These are phyloP conservation scores for Podospora bellae-mahoneyi DNA, from an alignment of 495 filamentous ascomycete genomes.

Conservation along the genomic window DNA sequence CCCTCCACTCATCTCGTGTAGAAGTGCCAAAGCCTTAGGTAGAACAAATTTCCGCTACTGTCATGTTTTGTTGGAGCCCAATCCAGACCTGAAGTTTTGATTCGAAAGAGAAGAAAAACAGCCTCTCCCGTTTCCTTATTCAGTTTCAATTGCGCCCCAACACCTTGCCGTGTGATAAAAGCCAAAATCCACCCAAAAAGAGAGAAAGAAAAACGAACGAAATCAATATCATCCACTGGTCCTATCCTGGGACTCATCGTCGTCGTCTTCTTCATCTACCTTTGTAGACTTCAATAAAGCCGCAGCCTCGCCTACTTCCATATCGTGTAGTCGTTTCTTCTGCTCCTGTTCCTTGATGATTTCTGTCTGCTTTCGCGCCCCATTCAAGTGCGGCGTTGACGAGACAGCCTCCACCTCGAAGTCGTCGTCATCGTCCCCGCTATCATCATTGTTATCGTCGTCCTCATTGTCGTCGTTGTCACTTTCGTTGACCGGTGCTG, in stretches of 20 bases:
- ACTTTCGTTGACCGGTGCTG: constrained; percentile 34
- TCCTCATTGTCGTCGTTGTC: constrained; percentile 45
- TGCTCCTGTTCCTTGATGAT: constrained; percentile 34
- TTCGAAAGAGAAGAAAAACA: constrained; percentile 1
- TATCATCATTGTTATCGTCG: constrained; percentile 37
- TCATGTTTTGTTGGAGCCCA: neutral
- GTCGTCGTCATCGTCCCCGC: constrained; percentile 43
- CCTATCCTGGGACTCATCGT: constrained; percentile 27
- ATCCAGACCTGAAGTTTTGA: neutral
- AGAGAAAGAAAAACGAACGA: constrained; percentile 2
- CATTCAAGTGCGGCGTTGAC: constrained; percentile 31
- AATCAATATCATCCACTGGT: neutral
- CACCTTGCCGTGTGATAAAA: constrained; percentile 5
- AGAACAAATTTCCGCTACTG: neutral
- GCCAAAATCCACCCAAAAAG: neutral
- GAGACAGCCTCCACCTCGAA: constrained; percentile 49
- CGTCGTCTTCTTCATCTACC: constrained; percentile 30
- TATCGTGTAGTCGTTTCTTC: constrained; percentile 52
- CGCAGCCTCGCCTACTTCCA: constrained; percentile 54
- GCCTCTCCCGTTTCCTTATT: neutral
- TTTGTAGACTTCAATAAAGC: constrained; percentile 38
- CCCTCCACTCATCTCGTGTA: neutral
- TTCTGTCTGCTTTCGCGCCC: constrained; percentile 19
- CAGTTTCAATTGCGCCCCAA: constrained; percentile 5
- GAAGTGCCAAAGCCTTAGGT: neutral